These are phyloP conservation scores for Xylaria polymorpha DNA, from an alignment of 2,329 filamentous ascomycete species.

Conservation along the genomic window DNA sequence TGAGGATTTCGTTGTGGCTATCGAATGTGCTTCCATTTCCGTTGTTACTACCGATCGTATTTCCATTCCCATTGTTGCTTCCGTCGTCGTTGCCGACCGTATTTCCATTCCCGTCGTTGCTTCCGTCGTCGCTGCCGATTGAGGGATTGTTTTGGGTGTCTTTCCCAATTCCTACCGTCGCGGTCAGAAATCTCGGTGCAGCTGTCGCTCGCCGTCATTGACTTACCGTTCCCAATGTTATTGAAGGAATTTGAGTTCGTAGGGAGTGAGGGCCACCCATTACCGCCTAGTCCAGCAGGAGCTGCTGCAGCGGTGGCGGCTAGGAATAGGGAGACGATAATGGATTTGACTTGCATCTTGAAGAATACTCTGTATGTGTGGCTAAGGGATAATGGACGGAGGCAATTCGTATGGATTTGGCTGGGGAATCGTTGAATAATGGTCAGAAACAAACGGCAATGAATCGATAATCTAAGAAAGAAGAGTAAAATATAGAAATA, in stretches of 20 bases:
- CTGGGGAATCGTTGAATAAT: too few species aligned
- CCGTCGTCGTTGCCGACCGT: conserved; percentile 5
- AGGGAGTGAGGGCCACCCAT: background rate
- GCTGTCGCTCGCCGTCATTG: background rate
- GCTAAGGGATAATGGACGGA: background rate
- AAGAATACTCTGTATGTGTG: background rate
- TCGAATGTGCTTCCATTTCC: background rate
- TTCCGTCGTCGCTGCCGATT: conserved; percentile 4
- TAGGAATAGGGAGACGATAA: conserved; percentile 14
- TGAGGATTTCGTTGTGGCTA: conserved; percentile 12
- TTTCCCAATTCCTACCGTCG: background rate
- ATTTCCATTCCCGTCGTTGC: background rate
- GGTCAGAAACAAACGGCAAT: background rate
- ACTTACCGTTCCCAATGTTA: conserved; percentile 10
- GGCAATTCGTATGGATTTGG: too few species aligned
- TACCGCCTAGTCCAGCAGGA: background rate
- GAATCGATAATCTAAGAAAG: background rate
- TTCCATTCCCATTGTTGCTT: background rate
- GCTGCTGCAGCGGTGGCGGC: conserved; percentile 18
- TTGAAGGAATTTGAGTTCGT: background rate
- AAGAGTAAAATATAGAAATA: background rate
- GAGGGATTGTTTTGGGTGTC: conserved; percentile 2
- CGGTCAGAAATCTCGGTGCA: background rate
- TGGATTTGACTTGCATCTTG: conserved; percentile 21
- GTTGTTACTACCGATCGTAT: background rate